Percentiles rank a stretch among this genome's conserved stretches.
Evolutionary conservation across 257 asterid species (phyloP).

Genomic region (Handroanthus guayacan): DNA sequence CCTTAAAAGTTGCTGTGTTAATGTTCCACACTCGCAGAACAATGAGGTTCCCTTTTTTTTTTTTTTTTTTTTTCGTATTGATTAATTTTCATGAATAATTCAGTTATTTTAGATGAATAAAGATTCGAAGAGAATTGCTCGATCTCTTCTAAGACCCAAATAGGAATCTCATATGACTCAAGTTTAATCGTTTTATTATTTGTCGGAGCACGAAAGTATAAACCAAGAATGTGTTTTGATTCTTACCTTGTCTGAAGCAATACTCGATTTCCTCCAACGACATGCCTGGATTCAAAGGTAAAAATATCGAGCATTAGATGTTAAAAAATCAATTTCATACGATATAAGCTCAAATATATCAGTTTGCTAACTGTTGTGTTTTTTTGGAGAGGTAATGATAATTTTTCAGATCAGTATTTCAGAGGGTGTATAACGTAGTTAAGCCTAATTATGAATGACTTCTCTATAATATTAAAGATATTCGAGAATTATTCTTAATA

Average conservation of each 20-base stretch:
- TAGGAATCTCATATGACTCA: no score
- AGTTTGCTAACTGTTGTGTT: no score
- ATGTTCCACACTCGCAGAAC: background rate
- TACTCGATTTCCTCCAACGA: slow-evolving; percentile 18
- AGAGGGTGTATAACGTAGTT: no score
- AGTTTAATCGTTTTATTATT: background rate
- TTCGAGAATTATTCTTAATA: background rate
- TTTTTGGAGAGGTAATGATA: no score
- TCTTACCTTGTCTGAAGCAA: slow-evolving; percentile 40
- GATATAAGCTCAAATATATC: background rate
- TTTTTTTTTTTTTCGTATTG: no score
- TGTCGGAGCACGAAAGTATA: no score
- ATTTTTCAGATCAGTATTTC: no score
- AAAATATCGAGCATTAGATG: background rate
- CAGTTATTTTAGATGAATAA: background rate
- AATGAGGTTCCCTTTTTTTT: background rate
- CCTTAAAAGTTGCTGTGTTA: background rate
- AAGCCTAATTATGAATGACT: background rate
- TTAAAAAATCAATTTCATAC: background rate
- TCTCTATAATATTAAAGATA: background rate
- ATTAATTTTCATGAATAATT: no score
- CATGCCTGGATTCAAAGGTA: slow-evolving; percentile 44
- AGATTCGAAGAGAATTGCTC: background rate
- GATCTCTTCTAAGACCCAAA: background rate
- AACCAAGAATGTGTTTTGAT: background rate